phyloP scores from a whole-genome alignment of 179 eudicot species.

The Spinacia oleracea region DNA sequence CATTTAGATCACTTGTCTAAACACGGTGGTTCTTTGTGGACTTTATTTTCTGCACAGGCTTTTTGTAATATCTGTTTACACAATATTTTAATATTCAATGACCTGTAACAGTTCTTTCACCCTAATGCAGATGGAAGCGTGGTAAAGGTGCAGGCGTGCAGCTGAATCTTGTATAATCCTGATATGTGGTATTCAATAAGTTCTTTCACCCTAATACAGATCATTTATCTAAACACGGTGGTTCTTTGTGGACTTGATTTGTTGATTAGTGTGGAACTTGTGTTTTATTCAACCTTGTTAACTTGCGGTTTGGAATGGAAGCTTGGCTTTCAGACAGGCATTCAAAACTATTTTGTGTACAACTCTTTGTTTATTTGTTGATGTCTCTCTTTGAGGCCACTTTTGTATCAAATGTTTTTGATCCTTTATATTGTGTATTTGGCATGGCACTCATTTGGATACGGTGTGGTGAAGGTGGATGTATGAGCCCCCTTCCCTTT shows the following conservation, averaged over 20 bases:
- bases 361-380: background rate
- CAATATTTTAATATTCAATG: background rate
- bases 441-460: too few relatives aligned
- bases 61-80: background rate
- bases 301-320: background rate
- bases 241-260: background rate
- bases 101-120: background rate
- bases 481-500: too few relatives aligned
- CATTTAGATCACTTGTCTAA: background rate
- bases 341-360: background rate
- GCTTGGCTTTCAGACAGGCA: background rate
- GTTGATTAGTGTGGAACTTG: background rate
- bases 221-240: background rate
- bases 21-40: background rate
- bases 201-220: too few relatives aligned
- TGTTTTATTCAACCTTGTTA: background rate
- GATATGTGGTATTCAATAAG: conserved; percentile 8
- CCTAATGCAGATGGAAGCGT: conserved; percentile 1
- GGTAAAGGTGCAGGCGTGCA: background rate
- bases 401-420: background rate
- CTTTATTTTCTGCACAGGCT: background rate
- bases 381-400: background rate
- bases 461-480: background rate
- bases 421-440: background rate
- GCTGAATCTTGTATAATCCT: conserved; percentile 1